Evolutionary conservation across 108 stramenopile genomes (phyloP).

Genomic region (Nitzschia inconspicua): DNA sequence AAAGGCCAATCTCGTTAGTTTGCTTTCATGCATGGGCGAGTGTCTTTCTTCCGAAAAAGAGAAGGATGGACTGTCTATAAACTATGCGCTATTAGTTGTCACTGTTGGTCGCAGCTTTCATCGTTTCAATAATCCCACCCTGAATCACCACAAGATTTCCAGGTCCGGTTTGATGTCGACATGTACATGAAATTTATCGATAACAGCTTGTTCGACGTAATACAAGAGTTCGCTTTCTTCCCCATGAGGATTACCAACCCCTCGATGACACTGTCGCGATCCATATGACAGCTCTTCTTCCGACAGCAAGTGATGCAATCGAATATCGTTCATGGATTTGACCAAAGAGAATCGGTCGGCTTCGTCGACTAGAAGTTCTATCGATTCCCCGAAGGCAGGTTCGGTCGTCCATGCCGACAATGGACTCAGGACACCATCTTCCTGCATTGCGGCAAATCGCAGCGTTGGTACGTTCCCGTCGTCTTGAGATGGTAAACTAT

Average conservation of each 20-base stretch:
- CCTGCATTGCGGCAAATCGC: conserved; percentile 66
- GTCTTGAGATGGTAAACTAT: conserved; percentile 19
- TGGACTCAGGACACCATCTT: conserved; percentile 58
- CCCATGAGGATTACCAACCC: conserved; percentile 78
- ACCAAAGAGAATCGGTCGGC: conserved; percentile 45
- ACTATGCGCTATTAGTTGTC: too few relatives aligned
- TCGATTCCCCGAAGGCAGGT: conserved; percentile 51
- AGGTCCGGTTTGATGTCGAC: too few relatives aligned
- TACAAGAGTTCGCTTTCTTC: conserved; percentile 82
- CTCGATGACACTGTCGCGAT: conserved; percentile 67
- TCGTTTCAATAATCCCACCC: too few relatives aligned
- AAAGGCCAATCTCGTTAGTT: too few relatives aligned
- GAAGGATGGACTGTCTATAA: too few relatives aligned
- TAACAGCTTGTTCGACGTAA: conserved; percentile 58
- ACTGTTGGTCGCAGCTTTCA: too few relatives aligned
- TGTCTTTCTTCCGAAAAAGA: too few relatives aligned
- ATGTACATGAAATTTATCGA: conserved; percentile 33
- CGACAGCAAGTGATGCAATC: conserved; percentile 21
- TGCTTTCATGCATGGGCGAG: too few relatives aligned
- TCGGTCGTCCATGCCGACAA: conserved; percentile 68
- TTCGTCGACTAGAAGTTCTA: conserved; percentile 78
- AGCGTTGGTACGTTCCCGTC: conserved; percentile 5
- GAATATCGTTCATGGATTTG: background rate
- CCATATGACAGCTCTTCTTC: conserved; percentile 56
- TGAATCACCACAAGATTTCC: too few relatives aligned